A percentile compares a stretch with the other conserved stretches of the same genome.
Conservation (phyloP, 345 rosid genomes). For the Eucalyptus tenuipes region DNA sequence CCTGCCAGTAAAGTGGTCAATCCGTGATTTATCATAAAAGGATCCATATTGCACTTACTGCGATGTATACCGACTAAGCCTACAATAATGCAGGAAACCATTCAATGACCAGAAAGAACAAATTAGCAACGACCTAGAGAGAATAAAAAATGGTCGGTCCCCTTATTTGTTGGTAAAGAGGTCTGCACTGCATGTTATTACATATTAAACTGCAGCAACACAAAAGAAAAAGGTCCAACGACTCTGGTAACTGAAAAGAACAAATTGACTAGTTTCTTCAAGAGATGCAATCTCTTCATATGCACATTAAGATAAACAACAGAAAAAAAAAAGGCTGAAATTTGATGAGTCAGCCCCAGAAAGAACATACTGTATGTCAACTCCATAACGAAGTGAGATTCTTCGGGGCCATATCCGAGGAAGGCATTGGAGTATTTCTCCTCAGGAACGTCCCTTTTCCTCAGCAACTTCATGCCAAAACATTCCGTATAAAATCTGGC, state of each 20-base stretch:
- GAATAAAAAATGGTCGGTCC: background rate
- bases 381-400: constrained; percentile 71
- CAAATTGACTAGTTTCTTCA: background rate
- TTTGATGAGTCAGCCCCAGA: background rate
- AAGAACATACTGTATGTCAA: constrained; percentile 60
- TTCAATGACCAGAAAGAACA: background rate
- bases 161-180: background rate
- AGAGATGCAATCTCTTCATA: background rate
- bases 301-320: background rate
- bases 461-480: constrained; percentile 83
- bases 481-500: constrained; percentile 80
- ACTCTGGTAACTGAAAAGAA: background rate
- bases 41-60: background rate
- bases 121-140: background rate
- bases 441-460: constrained; percentile 83
- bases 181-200: background rate
- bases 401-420: constrained; percentile 83
- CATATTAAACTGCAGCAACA: background rate
- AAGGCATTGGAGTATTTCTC: constrained; percentile 94
- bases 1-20: background rate
- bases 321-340: background rate
- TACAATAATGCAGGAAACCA: background rate
- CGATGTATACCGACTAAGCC: background rate
- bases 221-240: background rate
- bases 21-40: background rate